These are phyloP conservation scores for Cicer judaicum DNA, from an alignment of 306 rosid species.

Conservation along the genomic window DNA sequence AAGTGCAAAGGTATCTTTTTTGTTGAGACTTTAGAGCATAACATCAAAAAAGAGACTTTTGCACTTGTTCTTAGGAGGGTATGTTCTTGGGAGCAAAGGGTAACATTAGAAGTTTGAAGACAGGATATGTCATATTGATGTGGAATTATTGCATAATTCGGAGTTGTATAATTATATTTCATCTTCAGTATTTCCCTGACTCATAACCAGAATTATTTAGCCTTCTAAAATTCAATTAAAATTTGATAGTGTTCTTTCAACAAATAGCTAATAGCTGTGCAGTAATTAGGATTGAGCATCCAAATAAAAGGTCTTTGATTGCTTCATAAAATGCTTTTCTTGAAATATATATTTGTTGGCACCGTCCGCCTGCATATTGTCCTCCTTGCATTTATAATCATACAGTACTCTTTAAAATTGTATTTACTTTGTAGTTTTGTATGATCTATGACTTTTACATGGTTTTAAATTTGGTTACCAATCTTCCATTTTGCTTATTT, in stretches of 20 bases:
- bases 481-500: neutral
- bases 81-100: constrained; percentile 30
- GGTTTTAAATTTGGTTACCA: neutral
- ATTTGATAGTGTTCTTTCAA: neutral
- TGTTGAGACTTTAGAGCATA: neutral
- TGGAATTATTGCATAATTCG: neutral
- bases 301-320: constrained; percentile 9
- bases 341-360: neutral
- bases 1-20: neutral
- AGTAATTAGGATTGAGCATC: constrained; percentile 3
- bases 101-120: neutral
- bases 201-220: neutral
- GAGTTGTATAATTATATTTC: neutral
- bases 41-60: no score
- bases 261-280: neutral
- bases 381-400: neutral
- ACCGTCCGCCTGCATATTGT: neutral
- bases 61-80: no score
- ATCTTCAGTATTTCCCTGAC: neutral
- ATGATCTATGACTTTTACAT: neutral
- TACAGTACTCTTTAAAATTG: constrained; percentile 2
- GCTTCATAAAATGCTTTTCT: neutral
- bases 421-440: neutral
- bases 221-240: constrained; percentile 26
- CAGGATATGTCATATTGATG: neutral